phyloP scores from a whole-genome alignment of 495 filamentous ascomycete genomes.

The Acidomyces sp. region DNA sequence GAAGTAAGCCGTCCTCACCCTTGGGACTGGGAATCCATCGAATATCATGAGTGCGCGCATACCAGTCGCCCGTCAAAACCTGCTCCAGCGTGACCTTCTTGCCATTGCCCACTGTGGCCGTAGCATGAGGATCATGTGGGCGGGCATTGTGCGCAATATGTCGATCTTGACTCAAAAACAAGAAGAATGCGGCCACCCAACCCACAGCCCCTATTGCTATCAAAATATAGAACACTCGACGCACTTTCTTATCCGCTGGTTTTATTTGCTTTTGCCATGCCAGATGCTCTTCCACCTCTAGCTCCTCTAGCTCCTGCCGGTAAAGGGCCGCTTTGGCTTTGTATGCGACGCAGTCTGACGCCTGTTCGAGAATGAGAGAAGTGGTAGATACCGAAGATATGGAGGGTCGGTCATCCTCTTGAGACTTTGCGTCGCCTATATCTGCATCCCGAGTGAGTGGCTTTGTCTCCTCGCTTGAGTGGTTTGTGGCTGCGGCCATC shows the following conservation, averaged over 20 bases:
- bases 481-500: no score
- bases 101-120: conserved; percentile 49
- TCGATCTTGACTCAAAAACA: conserved; percentile 52
- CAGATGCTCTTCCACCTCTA: conserved; percentile 30
- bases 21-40: conserved; percentile 78
- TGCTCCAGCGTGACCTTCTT: conserved; percentile 73
- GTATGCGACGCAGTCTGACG: conserved; percentile 34
- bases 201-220: conserved; percentile 53
- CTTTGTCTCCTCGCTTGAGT: no score
- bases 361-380: conserved; percentile 62
- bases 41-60: conserved; percentile 52
- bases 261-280: conserved; percentile 25
- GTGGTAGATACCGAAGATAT: conserved; percentile 60
- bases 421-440: neutral
- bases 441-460: no score
- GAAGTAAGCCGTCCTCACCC: conserved; percentile 73
- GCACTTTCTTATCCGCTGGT: conserved; percentile 46
- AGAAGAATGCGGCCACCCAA: conserved; percentile 72
- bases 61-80: conserved; percentile 62
- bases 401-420: conserved; percentile 27
- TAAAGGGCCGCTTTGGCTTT: conserved; percentile 9
- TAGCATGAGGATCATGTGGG: conserved; percentile 55
- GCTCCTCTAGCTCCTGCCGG: conserved; percentile 38
- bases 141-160: conserved; percentile 37
- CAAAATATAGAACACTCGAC: conserved; percentile 55